Percentiles rank a stretch among this genome's conserved stretches.
These are phyloP conservation scores for Flaveria trinervia DNA, from an alignment of 129 eudicot genomes.

Conservation along the genomic window DNA sequence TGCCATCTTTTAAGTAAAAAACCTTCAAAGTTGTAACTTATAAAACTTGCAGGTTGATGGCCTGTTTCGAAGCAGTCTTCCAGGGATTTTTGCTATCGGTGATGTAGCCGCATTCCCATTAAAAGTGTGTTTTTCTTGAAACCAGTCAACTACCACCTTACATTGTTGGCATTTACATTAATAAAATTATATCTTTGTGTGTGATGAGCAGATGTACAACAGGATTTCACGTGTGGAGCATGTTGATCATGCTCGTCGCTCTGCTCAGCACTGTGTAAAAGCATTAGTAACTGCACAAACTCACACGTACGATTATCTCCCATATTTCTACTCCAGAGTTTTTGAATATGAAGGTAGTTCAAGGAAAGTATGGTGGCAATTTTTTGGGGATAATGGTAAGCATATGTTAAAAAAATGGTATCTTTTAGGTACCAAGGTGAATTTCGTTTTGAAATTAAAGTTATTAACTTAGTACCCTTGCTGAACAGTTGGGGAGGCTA, in stretches of 20 bases:
- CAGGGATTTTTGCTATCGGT: slow-evolving; percentile 93
- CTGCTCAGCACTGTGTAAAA: slow-evolving; percentile 88
- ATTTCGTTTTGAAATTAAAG: background rate
- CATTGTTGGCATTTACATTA: slow-evolving; percentile 2
- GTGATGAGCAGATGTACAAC: slow-evolving; percentile 69
- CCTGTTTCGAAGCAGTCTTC: slow-evolving; percentile 71
- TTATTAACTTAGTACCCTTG: slow-evolving; percentile 20
- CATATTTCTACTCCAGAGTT: slow-evolving; percentile 87
- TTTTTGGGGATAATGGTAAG: slow-evolving; percentile 89
- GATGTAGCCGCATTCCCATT: slow-evolving; percentile 99
- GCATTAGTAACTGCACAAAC: slow-evolving; percentile 78
- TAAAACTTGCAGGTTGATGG: slow-evolving; percentile 77
- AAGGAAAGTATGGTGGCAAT: slow-evolving; percentile 99
- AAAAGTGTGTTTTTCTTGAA: slow-evolving; percentile 48
- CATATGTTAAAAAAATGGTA: background rate
- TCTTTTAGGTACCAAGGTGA: background rate
- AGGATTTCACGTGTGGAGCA: slow-evolving; percentile 89
- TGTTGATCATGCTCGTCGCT: slow-evolving; percentile 98
- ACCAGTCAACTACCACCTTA: slow-evolving; percentile 8
- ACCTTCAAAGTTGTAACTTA: background rate
- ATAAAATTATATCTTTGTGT: background rate
- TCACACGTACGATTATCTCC: slow-evolving; percentile 80
- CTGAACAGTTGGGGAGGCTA: slow-evolving; percentile 77
- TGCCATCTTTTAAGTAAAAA: background rate
- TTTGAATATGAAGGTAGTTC: slow-evolving; percentile 93